Evolutionary conservation across 208 protist genomes (phyloP), one percentile per base, ranked within the genome.

Genomic region (Crithidia sp.): DNA sequence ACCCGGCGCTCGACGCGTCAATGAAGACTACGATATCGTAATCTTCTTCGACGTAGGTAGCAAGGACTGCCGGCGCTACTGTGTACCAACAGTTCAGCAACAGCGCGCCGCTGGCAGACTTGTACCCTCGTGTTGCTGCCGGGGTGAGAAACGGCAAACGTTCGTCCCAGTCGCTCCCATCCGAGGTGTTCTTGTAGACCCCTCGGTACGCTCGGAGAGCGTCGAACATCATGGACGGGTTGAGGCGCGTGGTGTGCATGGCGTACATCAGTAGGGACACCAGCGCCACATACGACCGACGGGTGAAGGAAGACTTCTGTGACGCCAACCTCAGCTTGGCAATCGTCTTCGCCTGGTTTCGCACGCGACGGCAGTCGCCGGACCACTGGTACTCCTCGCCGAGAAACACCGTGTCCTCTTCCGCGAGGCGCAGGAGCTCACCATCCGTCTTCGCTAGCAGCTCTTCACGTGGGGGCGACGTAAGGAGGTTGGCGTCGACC

Each of bases 271-370:
- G 49, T 4, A 67, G 62, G 43, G 62, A 67, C 7, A 67, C 59
- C 16, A 64, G n/a, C 16, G 59, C 39, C 36, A 64, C 59, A 17
- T 39, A 64, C 55, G 55, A 59, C 7, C 55, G 16, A 7, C 55
- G 55, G 6, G 59, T 64, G 40, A 45, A 52, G 14, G 43, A 52
- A 19, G 59, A 47, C 14, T 76, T 56, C 41, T 63, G 56, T 4
- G 67, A 57, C 53, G 19, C 56, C 45, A 81, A 45, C 14, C 57
- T 37, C 54, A 82, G 70, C 65, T 77, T 82, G 10, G 70, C 71
- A n/a, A 82, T 65, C 59, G 76, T 82, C 61, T 82, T 82, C 50
- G 62, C 7, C 17, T 62, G 71, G 71, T 82, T 76, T 69, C 71
- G 71, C 56, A 82, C 71, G 54, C 61, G 49, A 17, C 76, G 60